Evolutionary conservation across 305 asterid genomes (phyloP), one percentile per base, ranked within the genome.

Genomic region (Fraxinus sp.): DNA sequence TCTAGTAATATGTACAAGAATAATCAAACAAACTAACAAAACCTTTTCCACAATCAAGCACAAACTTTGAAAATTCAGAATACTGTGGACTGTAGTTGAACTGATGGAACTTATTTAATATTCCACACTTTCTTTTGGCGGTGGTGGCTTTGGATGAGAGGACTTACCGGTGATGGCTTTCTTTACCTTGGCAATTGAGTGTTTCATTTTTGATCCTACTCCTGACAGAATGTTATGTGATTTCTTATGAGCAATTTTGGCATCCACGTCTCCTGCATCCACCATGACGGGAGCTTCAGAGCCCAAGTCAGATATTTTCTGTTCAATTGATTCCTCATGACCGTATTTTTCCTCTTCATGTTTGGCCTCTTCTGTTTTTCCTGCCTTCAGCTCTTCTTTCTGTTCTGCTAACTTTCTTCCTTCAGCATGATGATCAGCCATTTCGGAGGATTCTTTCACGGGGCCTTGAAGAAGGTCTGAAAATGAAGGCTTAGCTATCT

Each of bases 181-280:
- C 90, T 91, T 95, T 57, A 95, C 98, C 87, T 94, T 95, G 86
- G 97, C 92, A 79, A 95, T 91, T 18, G 98, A 95, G 86, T 92
- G 94, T 92, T 95, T 95, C 85, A 95, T 92, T 79, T 94, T 95
- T 11, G 98, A 94, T 78, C 98, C 97, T 26, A 95, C 97, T 4
- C 98, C 97, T 52, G 97, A 93, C 55, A 95, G 89, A 80, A 95
- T 86, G 88, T 87, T 90, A 80, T 93, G 97, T 68, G 96, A 89
- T 89, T 95, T 95, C 84, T 92, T 94, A 26, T 83, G 93, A 81
- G 91, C 72, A 83, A 85, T 89, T 87, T 91, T 93, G 39, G 78
- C 86, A 24, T 91, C 94, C 44, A 85, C 87, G 28, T 91, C 94
- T 80, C 85, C 90, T 22, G 85, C 86, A 36, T 91, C 92, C 55